Evolutionary conservation across 108 stramenopile genomes (phyloP), one percentile per base, ranked within the genome.

Genomic region (Phaeodactylum tricornutum): DNA sequence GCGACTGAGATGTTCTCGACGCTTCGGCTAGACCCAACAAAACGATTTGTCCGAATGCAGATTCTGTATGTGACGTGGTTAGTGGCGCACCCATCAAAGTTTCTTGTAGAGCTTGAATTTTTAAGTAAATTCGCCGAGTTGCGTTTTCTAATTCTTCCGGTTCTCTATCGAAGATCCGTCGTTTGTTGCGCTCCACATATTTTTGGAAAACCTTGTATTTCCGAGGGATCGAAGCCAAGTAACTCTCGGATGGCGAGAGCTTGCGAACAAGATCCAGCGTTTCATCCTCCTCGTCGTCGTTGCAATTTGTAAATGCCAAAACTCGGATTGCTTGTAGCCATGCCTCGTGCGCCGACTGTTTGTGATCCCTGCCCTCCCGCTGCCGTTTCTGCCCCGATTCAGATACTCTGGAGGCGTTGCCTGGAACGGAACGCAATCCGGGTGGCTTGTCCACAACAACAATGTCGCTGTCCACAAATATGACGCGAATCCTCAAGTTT

Each of bases 371-470:
- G n/a, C 20, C 40, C 20, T 35, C 30, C n/a, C 47, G 32, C 25
- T 38, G 11, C 31, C n/a, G n/a, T n/a, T n/a, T n/a, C n/a, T n/a
- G n/a, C n/a, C n/a, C n/a, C n/a, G n/a, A n/a, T n/a, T n/a, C n/a
- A n/a, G n/a, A n/a, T n/a, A n/a, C n/a, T n/a, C 14, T n/a, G 14
- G 5, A 47, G 2, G 74, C 81, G 59, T 74, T 59, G 4, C 88
- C 83, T 11, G 83, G 83, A 0, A 84, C 81, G 28, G 81, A 81
- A 24, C 81, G 68, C 29, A 90, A 51, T 64, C 77, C 50, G 28
- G 56, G 48, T 9, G 88, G 83, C 41, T 90, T 90, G 21, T 80
- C 64, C 17, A 90, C 67, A 11, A 90, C 81, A 29, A 90, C 48
- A 20, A 83, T 62, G 21, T 53, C 59, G 24, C 71, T 74, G 39